phyloP scores from a whole-genome alignment of 345 rosid genomes.

The Heritiera fomes region DNA sequence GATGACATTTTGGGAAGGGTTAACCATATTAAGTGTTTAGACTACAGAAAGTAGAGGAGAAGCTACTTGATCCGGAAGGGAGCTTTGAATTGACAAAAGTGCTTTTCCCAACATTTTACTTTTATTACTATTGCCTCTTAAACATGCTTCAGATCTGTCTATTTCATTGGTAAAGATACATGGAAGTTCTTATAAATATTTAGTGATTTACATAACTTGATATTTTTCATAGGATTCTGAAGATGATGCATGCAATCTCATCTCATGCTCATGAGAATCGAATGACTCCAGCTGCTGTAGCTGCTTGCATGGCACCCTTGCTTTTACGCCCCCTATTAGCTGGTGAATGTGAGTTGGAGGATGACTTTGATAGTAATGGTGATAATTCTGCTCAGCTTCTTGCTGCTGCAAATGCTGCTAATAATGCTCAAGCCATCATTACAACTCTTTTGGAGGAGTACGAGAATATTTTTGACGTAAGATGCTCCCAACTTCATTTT shows the following conservation, averaged over 20 bases:
- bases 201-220: slow-evolving; percentile 17
- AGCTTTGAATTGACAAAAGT: background rate
- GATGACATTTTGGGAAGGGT: background rate
- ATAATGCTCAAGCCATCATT: slow-evolving; percentile 89
- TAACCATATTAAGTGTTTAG: background rate
- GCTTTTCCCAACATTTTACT: background rate
- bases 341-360: slow-evolving; percentile 96
- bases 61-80: background rate
- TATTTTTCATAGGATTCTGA: slow-evolving; percentile 66
- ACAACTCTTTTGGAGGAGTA: slow-evolving; percentile 87
- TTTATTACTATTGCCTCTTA: background rate
- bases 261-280: slow-evolving; percentile 87
- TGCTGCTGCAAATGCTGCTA: slow-evolving; percentile 99
- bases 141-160: background rate
- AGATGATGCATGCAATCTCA: slow-evolving; percentile 86
- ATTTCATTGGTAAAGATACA: background rate
- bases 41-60: background rate
- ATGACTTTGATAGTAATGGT: slow-evolving; percentile 77
- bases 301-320: slow-evolving; percentile 99
- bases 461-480: slow-evolving; percentile 84
- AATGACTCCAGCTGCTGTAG: slow-evolving; percentile 95
- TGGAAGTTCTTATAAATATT: background rate
- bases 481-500: slow-evolving; percentile 32
- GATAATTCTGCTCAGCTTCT: slow-evolving; percentile 98
- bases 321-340: slow-evolving; percentile 91